Conservation (phyloP, 768 basidiomycete genomes). For the Sporobolomyces pararoseus region DNA sequence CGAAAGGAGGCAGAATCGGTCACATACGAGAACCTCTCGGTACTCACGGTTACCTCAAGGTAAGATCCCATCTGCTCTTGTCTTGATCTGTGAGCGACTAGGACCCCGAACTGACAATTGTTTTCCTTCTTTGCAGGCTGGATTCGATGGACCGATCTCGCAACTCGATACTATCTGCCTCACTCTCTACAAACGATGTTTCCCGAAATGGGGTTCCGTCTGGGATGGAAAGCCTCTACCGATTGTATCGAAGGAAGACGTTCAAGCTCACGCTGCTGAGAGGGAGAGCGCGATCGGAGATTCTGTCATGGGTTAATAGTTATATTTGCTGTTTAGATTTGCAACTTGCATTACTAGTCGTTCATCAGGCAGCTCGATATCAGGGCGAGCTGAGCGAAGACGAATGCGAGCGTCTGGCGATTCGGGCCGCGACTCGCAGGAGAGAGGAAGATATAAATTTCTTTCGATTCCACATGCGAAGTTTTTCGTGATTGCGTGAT, state of each 20-base stretch:
- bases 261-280: slow-evolving; percentile 4
- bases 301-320: slow-evolving; percentile 9
- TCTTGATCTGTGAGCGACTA: too few species aligned
- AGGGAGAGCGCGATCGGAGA: slow-evolving; percentile 8
- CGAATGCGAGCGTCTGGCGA: too few species aligned
- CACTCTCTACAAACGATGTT: slow-evolving; percentile 90
- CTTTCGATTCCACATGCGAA: too few species aligned
- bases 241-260: slow-evolving; percentile 28
- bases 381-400: too few species aligned
- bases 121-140: slow-evolving; percentile 16
- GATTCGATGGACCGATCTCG: slow-evolving; percentile 72
- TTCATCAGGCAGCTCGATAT: too few species aligned
- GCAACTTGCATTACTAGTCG: too few species aligned
- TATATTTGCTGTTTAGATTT: too few species aligned
- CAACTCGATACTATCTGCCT: slow-evolving; percentile 98
- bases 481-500: too few species aligned
- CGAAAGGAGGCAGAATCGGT: slow-evolving; percentile 81
- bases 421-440: too few species aligned
- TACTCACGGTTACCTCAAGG: slow-evolving; percentile 97
- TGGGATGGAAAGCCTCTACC: slow-evolving; percentile 34
- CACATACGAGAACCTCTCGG: slow-evolving; percentile 89
- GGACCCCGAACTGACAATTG: too few species aligned
- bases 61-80: slow-evolving; percentile 58
- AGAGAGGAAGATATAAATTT: too few species aligned
- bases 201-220: slow-evolving; percentile 70